These are phyloP conservation scores for Alternaria panax DNA, from an alignment of 2,329 filamentous ascomycete genomes.

Conservation along the genomic window DNA sequence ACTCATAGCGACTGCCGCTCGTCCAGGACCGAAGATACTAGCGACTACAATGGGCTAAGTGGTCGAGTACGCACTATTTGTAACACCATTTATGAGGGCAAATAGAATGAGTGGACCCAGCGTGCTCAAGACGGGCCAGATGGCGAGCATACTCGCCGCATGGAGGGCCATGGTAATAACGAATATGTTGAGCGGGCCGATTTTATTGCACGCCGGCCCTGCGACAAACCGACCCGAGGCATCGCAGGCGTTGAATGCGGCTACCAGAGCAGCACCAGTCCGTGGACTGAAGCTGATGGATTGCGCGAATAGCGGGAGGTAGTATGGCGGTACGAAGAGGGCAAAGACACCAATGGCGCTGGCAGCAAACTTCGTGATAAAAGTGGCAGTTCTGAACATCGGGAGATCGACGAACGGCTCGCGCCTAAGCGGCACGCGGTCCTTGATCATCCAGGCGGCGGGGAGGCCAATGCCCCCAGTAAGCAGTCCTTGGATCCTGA, in stretches of 20 bases:
- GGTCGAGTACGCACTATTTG: slow-evolving; percentile 41
- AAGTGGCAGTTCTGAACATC: slow-evolving; percentile 36
- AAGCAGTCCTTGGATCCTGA: slow-evolving; percentile 37
- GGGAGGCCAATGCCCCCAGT: slow-evolving; percentile 36
- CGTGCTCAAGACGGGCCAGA: slow-evolving; percentile 40
- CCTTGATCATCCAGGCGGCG: slow-evolving; percentile 35
- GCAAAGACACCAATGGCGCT: slow-evolving; percentile 38
- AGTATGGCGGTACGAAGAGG: slow-evolving; percentile 42
- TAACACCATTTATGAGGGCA: slow-evolving; percentile 39
- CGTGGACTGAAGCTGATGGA: slow-evolving; percentile 34
- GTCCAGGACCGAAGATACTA: slow-evolving; percentile 36
- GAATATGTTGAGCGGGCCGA: slow-evolving; percentile 45
- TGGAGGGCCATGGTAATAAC: slow-evolving; percentile 38
- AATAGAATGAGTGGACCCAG: slow-evolving; percentile 38
- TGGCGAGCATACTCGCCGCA: slow-evolving; percentile 39
- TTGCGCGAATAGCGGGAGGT: slow-evolving; percentile 38
- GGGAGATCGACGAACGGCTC: slow-evolving; percentile 33
- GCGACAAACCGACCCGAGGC: slow-evolving; percentile 39
- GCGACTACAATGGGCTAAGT: slow-evolving; percentile 41
- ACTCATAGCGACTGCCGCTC: slow-evolving; percentile 39
- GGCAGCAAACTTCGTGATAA: slow-evolving; percentile 33
- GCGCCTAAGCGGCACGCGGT: slow-evolving; percentile 31
- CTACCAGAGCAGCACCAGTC: slow-evolving; percentile 39
- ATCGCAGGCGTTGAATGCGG: slow-evolving; percentile 40
- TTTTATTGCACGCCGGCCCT: slow-evolving; percentile 38